Conservation (phyloP, 208 protist species). For the Crithidia thermophila region DNA sequence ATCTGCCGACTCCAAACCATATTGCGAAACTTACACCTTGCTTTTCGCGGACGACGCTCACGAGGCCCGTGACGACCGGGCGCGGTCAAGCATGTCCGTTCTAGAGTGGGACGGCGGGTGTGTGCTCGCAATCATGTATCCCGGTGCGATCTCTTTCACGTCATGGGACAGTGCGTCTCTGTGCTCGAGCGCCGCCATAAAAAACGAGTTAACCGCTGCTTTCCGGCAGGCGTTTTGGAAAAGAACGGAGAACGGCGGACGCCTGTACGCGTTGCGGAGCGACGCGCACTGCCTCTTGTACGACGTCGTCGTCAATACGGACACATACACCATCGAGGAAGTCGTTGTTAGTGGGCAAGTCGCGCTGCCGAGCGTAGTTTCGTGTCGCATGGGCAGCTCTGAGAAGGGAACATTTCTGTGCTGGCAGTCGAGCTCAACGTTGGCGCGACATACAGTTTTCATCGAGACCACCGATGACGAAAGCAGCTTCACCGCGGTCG, state of each 20-base stretch:
- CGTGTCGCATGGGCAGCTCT: conserved; percentile 17
- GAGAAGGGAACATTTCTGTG: conserved; percentile 21
- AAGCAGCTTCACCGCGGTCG: conserved; percentile 9
- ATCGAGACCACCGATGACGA: conserved; percentile 16
- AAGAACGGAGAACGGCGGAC: conserved; percentile 4
- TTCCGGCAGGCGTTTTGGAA: conserved; percentile 36
- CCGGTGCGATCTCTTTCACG: conserved; percentile 30
- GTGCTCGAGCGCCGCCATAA: conserved; percentile 19
- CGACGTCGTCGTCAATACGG: conserved; percentile 23
- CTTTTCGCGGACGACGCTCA: not conserved
- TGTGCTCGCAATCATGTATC: conserved; percentile 32
- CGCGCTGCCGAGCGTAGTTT: conserved; percentile 12
- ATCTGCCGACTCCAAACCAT: not conserved
- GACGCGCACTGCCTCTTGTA: conserved; percentile 38
- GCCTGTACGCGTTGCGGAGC: conserved; percentile 25
- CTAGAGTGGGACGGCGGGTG: not conserved
- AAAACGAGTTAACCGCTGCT: conserved; percentile 33
- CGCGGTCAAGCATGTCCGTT: conserved; percentile 5
- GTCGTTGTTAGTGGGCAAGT: conserved; percentile 20
- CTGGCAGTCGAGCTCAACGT: conserved; percentile 12
- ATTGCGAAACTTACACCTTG: not conserved
- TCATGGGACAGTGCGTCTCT: conserved; percentile 16
- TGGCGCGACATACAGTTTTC: conserved; percentile 15
- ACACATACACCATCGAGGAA: conserved; percentile 6
- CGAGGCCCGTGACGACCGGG: no score